Evolutionary conservation across 306 rosid species (phyloP).

Genomic region (Quercus rubra): DNA sequence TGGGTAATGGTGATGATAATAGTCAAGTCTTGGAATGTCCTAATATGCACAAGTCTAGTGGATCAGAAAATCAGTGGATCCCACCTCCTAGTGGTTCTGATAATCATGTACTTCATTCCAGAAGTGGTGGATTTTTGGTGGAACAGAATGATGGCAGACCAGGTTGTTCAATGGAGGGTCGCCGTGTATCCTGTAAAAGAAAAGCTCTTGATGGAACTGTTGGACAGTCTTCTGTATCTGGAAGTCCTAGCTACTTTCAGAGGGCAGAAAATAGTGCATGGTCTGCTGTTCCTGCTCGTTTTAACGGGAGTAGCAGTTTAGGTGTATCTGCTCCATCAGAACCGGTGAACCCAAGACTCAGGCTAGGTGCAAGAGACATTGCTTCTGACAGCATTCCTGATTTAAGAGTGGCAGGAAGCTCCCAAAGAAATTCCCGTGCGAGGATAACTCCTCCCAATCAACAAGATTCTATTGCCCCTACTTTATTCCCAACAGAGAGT

Average conservation of each 20-base stretch:
- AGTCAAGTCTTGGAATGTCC: slow-evolving; percentile 49
- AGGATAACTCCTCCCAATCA: slow-evolving; percentile 65
- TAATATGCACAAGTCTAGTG: slow-evolving; percentile 54
- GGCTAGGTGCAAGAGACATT: slow-evolving; percentile 46
- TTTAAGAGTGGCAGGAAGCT: slow-evolving; percentile 44
- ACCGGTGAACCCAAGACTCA: slow-evolving; percentile 51
- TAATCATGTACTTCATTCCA: slow-evolving; percentile 57
- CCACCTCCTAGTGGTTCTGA: slow-evolving; percentile 46
- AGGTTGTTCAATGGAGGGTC: slow-evolving; percentile 64
- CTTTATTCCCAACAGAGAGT: slow-evolving; percentile 45
- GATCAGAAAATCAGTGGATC: slow-evolving; percentile 44
- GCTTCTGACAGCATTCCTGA: slow-evolving; percentile 44
- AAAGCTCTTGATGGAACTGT: slow-evolving; percentile 68
- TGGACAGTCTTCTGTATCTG: slow-evolving; percentile 68
- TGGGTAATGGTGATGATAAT: slow-evolving; percentile 33
- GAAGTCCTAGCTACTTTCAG: slow-evolving; percentile 71
- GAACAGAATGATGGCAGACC: slow-evolving; percentile 61
- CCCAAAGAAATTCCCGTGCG: slow-evolving; percentile 68
- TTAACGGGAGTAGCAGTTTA: slow-evolving; percentile 36
- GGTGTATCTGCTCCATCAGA: slow-evolving; percentile 48
- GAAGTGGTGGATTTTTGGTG: slow-evolving; percentile 40
- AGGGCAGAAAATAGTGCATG: slow-evolving; percentile 55
- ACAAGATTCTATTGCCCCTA: slow-evolving; percentile 41
- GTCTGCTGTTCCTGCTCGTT: slow-evolving; percentile 50
- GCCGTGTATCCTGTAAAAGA: slow-evolving; percentile 75